These are phyloP conservation scores for Urtica urens DNA, from an alignment of 306 rosid genomes.

Conservation along the genomic window DNA sequence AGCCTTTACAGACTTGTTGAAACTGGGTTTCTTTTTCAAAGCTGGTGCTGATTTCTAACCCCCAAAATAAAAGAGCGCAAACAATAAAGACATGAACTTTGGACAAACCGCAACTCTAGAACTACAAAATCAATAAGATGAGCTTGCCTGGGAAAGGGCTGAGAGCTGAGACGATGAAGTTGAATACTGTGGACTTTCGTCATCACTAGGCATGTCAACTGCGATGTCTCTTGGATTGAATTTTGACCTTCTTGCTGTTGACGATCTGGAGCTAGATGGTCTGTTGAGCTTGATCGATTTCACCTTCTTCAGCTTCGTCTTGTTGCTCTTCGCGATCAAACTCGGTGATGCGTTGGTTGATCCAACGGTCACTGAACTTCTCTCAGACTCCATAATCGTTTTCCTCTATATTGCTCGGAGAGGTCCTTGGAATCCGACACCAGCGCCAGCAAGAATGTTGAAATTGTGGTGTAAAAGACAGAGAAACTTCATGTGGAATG, in stretches of 20 bases:
- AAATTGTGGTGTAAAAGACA: not conserved
- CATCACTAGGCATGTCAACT: constrained; percentile 3
- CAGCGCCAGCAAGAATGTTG: not conserved
- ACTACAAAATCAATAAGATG: constrained; percentile 3
- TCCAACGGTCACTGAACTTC: constrained; percentile 12
- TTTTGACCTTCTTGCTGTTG: constrained; percentile 24
- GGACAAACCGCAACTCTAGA: not conserved
- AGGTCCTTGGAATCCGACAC: not conserved
- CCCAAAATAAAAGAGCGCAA: constrained; percentile 8
- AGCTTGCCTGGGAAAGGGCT: constrained; percentile 42
- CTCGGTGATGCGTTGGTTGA: constrained; percentile 5
- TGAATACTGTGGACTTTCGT: constrained; percentile 17
- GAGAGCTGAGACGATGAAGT: constrained; percentile 22
- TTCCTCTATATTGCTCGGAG: not conserved
- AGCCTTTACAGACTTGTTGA: constrained; percentile 19
- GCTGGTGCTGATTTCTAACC: constrained; percentile 31
- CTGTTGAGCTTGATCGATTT: constrained; percentile 48
- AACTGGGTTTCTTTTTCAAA: constrained; percentile 19
- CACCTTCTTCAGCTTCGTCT: constrained; percentile 42
- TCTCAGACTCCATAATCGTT: constrained; percentile 19
- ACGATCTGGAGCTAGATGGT: constrained; percentile 39
- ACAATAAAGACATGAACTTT: not conserved
- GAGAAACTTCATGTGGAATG: not conserved
- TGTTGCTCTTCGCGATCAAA: constrained; percentile 22
- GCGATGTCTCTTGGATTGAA: constrained; percentile 18